phyloP scores from a whole-genome alignment of 495 filamentous ascomycete genomes.

The Aspergillus coremiiformis region DNA sequence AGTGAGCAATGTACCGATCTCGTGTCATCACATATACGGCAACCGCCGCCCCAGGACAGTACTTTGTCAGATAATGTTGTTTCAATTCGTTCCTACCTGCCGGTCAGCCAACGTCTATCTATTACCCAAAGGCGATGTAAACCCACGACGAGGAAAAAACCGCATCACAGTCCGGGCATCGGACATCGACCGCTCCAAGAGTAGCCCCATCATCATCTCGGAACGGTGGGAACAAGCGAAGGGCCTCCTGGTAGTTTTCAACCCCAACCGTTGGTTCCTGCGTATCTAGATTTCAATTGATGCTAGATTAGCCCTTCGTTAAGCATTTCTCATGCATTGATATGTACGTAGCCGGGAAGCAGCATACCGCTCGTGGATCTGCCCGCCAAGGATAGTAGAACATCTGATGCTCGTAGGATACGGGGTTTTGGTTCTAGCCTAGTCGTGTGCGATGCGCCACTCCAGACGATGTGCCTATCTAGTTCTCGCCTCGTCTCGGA shows the following conservation, averaged over 20 bases:
- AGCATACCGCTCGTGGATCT: slow-evolving; percentile 17
- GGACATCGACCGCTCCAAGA: slow-evolving; percentile 18
- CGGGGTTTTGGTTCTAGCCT: slow-evolving; percentile 11
- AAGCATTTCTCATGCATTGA: background rate
- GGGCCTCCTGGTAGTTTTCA: slow-evolving; percentile 22
- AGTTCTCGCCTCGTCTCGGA: slow-evolving; percentile 10
- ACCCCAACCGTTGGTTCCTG: slow-evolving; percentile 11
- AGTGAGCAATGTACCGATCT: slow-evolving; percentile 17
- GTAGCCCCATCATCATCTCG: slow-evolving; percentile 20
- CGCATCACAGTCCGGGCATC: slow-evolving; percentile 26
- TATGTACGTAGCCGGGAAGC: slow-evolving; percentile 4
- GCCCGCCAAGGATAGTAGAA: slow-evolving; percentile 18
- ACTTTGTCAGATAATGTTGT: slow-evolving; percentile 24
- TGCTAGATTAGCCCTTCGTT: background rate
- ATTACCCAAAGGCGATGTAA: background rate
- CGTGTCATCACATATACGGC: slow-evolving; percentile 28
- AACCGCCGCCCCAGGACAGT: slow-evolving; percentile 22
- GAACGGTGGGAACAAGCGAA: slow-evolving; percentile 23
- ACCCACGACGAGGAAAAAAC: slow-evolving; percentile 23
- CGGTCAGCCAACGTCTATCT: background rate
- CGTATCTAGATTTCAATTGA: background rate
- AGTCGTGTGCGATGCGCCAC: slow-evolving; percentile 7
- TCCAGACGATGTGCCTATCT: slow-evolving; percentile 14
- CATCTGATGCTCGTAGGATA: slow-evolving; percentile 19
- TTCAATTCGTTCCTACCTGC: slow-evolving; percentile 19